Base-by-base conservation (phyloP, 1,284 basidiomycete genomes). In the Malassezia psittaci region DNA sequence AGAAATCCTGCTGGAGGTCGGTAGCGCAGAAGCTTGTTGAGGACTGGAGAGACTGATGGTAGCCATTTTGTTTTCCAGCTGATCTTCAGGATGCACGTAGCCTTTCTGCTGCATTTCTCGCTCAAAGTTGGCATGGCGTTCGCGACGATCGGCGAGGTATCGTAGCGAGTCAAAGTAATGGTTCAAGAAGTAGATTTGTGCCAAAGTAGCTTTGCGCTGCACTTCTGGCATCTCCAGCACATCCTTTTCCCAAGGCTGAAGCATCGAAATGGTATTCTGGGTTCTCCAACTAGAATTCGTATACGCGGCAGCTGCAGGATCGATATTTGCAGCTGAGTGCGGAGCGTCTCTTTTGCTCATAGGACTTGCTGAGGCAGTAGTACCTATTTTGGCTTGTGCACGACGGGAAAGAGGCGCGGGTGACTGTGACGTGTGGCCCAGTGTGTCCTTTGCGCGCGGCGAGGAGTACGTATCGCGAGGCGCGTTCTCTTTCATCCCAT, bases 1-100 rank as follows among this genome's bases (percentile, higher is more conserved):
- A 85, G 57, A 94, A 86, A 37, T 94, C 82, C 59, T 83, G 81
- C 50, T 93, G 79, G 76, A 93, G 18, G 13, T 21, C 84, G 41
- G 89, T 81, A 35, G n/a, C 10, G 36, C 18, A 90, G 82, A 64
- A 85, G 51, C 90, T 81, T n/a, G 96, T 33, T 13, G 11, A 9
- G 38, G 2, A 18, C 7, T 6, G 19, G 37, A 21, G 16, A 41
- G n/a, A 19, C 21, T 8, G 12, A 57, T 16, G 13, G 33, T 19
- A 16, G 51, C 37, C 21, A 57, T n/a, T 11, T 39, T 29, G 19
- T 43, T 21, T 35, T 45, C 38, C 4, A 57, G 21, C 33, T 37
- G 44, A 15, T 42, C 33, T 21, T 47, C 50, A 21, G 21, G 62
- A 53, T 15, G 54, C 42, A 15, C 58, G 51, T 41, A 64, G 19